phyloP scores from a whole-genome alignment of 1,284 basidiomycete species.

The Leccinum griseonigrum region DNA sequence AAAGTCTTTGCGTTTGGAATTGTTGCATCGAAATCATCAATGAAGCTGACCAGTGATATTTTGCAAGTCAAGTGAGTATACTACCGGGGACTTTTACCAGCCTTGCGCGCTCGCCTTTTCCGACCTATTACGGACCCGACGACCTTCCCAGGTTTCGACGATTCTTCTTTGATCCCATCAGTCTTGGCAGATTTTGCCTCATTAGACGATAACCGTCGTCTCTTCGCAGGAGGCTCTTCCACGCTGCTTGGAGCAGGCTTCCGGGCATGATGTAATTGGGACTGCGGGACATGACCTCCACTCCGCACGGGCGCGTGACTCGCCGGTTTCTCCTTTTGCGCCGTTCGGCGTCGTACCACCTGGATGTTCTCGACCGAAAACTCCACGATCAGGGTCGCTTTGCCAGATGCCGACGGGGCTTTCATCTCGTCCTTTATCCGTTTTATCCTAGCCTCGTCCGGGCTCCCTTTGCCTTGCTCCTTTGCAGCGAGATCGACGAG shows the following conservation, averaged over 20 bases:
- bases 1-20: background rate
- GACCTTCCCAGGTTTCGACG: conserved; percentile 30
- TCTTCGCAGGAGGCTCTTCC: conserved; percentile 40
- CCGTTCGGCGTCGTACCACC: conserved; percentile 70
- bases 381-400: conserved; percentile 79
- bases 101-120: conserved; percentile 49
- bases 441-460: conserved; percentile 49
- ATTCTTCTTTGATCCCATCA: conserved; percentile 19
- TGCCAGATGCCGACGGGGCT: conserved; percentile 41
- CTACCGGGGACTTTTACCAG: conserved; percentile 36
- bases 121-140: conserved; percentile 53
- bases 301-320: background rate
- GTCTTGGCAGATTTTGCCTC: conserved; percentile 12
- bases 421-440: conserved; percentile 62
- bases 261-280: conserved; percentile 11
- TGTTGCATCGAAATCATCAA: background rate
- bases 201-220: conserved; percentile 33
- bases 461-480: conserved; percentile 49
- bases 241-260: conserved; percentile 4
- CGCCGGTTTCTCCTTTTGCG: conserved; percentile 37
- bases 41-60: background rate
- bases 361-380: conserved; percentile 94
- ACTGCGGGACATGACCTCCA: conserved; percentile 7
- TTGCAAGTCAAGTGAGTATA: background rate
- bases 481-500: conserved; percentile 65